Evolutionary conservation across 1,139 yeast species (phyloP), one percentile per base, ranked within the genome.

Genomic region (Candida pseudocylindracea): DNA sequence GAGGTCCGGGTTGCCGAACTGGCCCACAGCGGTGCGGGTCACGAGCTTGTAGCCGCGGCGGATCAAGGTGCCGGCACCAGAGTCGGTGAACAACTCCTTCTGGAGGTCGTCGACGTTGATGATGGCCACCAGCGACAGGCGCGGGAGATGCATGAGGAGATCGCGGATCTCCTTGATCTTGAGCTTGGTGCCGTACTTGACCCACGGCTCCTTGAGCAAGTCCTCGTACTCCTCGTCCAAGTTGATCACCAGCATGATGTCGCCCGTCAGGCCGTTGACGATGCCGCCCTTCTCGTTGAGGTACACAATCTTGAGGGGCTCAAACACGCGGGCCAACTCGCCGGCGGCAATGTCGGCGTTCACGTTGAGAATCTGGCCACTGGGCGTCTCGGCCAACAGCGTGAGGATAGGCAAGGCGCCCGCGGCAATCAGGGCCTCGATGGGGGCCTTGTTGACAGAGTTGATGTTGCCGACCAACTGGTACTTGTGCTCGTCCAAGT

Each of bases 301-400:
- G 51, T 88, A 88, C 32, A 91, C 98, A 42, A 88, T 85, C 55
- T 88, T 88, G 50, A 88, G 68, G 11, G 99, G 99, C 55, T 88
- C 94, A 44, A 88, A 79, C 37, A 80, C 94, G 50, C 96, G 70
- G 15, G 98, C 96, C 42, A 88, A 67, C 54, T 88, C 96, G 43
- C 95, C 93, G 32, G 99, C 99, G 31, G 98, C 98, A 34, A 88
- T 95, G 49, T 88, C 99, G 7, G 99, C 99, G 51, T 88, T 88
- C 39, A 88, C 98, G 47, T 88, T 88, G 50, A 88, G 66, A 51
- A 88, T 76, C 58, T 88, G 99, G 26, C 99, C 98, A 5, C 91
- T 80, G 12, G 91, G 67, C 26, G 96, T 88, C 56, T 88, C 98
- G 10, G 98, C 98, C 45, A 88, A 57, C 1, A 96, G 85, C 2